Evolutionary conservation across 345 rosid species (phyloP), one percentile per base, ranked within the genome.

Genomic region (Corymbia maculata): DNA sequence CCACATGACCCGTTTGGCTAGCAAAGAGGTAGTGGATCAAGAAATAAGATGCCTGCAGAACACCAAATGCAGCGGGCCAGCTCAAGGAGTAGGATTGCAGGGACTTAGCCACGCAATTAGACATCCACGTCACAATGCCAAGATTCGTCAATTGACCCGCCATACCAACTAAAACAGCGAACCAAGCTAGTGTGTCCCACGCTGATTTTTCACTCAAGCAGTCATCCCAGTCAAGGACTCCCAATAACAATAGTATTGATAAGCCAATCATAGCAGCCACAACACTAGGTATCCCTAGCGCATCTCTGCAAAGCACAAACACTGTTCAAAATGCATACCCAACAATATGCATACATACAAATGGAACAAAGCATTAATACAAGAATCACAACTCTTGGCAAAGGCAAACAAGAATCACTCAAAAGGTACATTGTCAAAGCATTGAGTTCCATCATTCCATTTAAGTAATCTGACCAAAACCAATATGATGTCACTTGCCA

Each of bases 101-200:
- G 82, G 79, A 84, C 88, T 91, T 94, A 42, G 94, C 98, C 50
- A 98, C 98, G 68, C 94, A 92, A 87, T 88, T 89, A 53, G 99
- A 98, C 97, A 97, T 97, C 99, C 99, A 97, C 21, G 92, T 82
- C 32, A 98, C 98, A 7, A 98, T 92, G 44, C 99, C 98, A 5
- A 96, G 95, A 94, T 94, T 95, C 11, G 98, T 97, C 88, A 97
- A 92, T 87, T 98, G 99, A 70, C 98, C 94, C 9, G 99, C 99
- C 99, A 98, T 95, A 85, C 98, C 98, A 53, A 98, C 98, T 85
- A 98, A 92, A 87, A 97, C 96, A 24, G 99, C 96, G 70, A 97
- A 97, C 99, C 99, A 98, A 85, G 97, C 93, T 91, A 98, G 90
- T 10, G 99, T 97, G 93, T 98, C 99, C 99, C 99, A 98, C 2